Evolutionary conservation across 169 alveolate genomes (phyloP), one percentile per base, ranked within the genome.

Genomic region (Toxoplasma gondii): DNA sequence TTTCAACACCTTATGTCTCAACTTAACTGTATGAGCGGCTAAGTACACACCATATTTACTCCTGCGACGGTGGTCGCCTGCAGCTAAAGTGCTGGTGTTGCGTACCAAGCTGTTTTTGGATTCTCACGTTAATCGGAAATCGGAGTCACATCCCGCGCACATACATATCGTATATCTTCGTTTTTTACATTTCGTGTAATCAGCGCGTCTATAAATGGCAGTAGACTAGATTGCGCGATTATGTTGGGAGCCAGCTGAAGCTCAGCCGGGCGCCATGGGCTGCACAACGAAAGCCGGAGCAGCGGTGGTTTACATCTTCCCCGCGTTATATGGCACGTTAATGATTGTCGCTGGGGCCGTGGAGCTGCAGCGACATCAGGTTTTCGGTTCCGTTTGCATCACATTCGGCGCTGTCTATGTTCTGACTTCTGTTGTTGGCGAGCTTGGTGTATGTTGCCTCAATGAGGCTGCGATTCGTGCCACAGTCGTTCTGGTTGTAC

Each of bases 271-370:
- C 87, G 19, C 67, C 69, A 82, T 82, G 90, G 34, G 67, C 90
- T 82, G 90, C 67, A 41, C 90, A 36, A 38, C 90, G 39, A 82
- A 82, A n/a, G 34, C 90, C 19, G 90, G 90, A 19, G 67, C 90
- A 36, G 90, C 90, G 90, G 90, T 82, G 90, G 90, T 82, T 0
- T 82, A 82, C 90, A 41, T 82, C 67, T 82, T 82, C 67, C 90
- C 90, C 43, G 90, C 90, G n/a, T 49, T 82, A 49, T 82, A 82
- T 45, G 90, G 90, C 54, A 49, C 67, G 24, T 67, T 82, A 49
- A 82, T 82, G 90, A 82, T 82, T 12, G 39, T 82, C 22, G 90
- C 90, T 16, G 90, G 90, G n/a, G 90, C 67, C 10, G 5, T 82
- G 27, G 90, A 82, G 67, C 54, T 82, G 17, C 90, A 82, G 69